Conservation (phyloP, 1,139 yeast species). For the Pneumocystis wakefieldiae region DNA sequence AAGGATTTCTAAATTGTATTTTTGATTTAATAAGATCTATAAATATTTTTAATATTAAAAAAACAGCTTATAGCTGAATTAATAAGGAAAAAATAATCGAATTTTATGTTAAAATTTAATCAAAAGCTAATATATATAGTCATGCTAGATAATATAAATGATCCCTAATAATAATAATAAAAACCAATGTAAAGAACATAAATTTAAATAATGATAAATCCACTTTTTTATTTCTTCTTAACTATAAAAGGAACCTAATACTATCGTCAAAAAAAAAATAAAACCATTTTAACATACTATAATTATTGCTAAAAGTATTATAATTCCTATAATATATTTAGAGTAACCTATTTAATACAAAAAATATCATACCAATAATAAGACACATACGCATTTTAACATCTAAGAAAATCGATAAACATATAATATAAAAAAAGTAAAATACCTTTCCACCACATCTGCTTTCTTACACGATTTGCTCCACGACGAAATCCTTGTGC, state of each 20-base stretch:
- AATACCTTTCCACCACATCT: slow-evolving; percentile 83
- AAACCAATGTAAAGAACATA: neutral
- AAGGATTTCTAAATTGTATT: too few relatives aligned
- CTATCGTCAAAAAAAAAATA: neutral
- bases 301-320: neutral
- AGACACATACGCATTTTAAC: slow-evolving; percentile 92
- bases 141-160: neutral
- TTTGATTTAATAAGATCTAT: neutral
- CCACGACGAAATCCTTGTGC: slow-evolving; percentile 96
- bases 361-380: slow-evolving; percentile 60
- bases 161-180: neutral
- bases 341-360: slow-evolving; percentile 24
- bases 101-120: neutral
- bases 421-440: neutral
- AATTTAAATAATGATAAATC: neutral
- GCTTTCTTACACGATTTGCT: slow-evolving; percentile 93
- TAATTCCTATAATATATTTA: neutral
- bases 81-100: neutral
- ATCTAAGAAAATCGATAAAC: slow-evolving; percentile 30
- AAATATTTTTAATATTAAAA: neutral
- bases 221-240: neutral
- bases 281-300: neutral
- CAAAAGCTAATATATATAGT: neutral
- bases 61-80: neutral
- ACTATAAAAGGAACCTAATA: neutral